A percentile compares a stretch with the other conserved stretches of the same genome.
Evolutionary conservation across 1,284 basidiomycete genomes (phyloP).

Genomic region (Schizophyllum commune): DNA sequence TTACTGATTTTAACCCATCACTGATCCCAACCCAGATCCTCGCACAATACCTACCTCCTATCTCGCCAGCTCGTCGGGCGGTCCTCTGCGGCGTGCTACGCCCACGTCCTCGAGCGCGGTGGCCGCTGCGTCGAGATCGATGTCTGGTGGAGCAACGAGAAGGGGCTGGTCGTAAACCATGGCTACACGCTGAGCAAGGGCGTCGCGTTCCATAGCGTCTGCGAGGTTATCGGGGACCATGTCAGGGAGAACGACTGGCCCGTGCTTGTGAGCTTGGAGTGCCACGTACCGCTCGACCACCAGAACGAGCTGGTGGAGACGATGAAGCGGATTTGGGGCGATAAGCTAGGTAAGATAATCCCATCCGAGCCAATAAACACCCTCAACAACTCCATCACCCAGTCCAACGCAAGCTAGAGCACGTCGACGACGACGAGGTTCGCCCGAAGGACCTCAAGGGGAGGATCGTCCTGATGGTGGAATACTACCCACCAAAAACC

Average conservation of each 20-base stretch:
- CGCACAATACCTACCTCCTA: conserved; percentile 61
- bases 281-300: conserved; percentile 44
- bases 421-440: conserved; percentile 26
- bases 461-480: conserved; percentile 56
- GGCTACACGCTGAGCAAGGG: conserved; percentile 47
- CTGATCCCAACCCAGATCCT: conserved; percentile 31
- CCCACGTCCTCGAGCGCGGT: conserved; percentile 43
- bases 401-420: conserved; percentile 19
- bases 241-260: conserved; percentile 42
- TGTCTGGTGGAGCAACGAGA: conserved; percentile 47
- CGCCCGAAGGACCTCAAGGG: conserved; percentile 43
- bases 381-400: too few relatives aligned
- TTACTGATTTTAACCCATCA: neutral
- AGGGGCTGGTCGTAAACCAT: conserved; percentile 53
- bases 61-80: conserved; percentile 52
- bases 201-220: conserved; percentile 42
- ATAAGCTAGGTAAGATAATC: conserved; percentile 36
- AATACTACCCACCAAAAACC: conserved; percentile 39
- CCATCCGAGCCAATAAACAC: neutral
- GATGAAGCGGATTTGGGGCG: conserved; percentile 48
- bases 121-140: conserved; percentile 66
- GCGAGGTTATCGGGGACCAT: conserved; percentile 40
- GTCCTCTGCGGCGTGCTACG: conserved; percentile 47
- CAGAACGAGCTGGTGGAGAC: conserved; percentile 50
- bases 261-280: conserved; percentile 57